phyloP scores from a whole-genome alignment of 345 rosid species.

The Populus tremula region DNA sequence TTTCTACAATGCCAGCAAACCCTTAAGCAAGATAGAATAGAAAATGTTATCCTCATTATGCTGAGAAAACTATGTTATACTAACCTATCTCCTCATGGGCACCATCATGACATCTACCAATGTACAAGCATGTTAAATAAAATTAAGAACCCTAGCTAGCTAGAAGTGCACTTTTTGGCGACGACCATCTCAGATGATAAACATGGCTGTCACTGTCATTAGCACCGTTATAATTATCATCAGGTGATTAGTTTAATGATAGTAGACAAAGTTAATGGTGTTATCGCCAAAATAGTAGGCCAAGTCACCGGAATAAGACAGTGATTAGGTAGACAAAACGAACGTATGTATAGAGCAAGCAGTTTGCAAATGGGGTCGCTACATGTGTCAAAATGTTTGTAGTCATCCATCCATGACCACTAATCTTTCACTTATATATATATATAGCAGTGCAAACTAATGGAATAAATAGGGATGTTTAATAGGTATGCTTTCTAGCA shows the following conservation, averaged over 20 bases:
- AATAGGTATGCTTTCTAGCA: no score
- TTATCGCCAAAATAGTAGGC: conserved; percentile 4
- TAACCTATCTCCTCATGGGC: conserved; percentile 15
- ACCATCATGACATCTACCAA: conserved; percentile 42
- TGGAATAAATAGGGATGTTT: no score
- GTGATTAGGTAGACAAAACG: conserved; percentile 22
- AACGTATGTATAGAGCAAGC: conserved; percentile 1
- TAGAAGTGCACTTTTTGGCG: conserved; percentile 23
- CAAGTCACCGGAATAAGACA: conserved; percentile 25
- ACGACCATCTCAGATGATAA: background rate
- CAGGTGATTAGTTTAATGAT: conserved; percentile 27
- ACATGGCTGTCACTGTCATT: conserved; percentile 21
- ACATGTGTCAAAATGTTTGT: conserved; percentile 22
- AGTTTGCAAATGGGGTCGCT: conserved; percentile 4
- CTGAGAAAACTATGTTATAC: conserved; percentile 38
- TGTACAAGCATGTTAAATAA: background rate
- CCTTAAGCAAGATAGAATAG: conserved; percentile 14
- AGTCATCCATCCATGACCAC: conserved; percentile 19
- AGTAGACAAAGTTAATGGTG: conserved; percentile 3
- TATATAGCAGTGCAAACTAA: no score
- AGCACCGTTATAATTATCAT: conserved; percentile 11
- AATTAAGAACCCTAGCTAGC: background rate
- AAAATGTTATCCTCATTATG: conserved; percentile 32
- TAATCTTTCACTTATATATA: background rate
- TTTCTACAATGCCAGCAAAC: conserved; percentile 23